Conservation (phyloP, 148 eudicot species). For the Vaccinium corymbosum region DNA sequence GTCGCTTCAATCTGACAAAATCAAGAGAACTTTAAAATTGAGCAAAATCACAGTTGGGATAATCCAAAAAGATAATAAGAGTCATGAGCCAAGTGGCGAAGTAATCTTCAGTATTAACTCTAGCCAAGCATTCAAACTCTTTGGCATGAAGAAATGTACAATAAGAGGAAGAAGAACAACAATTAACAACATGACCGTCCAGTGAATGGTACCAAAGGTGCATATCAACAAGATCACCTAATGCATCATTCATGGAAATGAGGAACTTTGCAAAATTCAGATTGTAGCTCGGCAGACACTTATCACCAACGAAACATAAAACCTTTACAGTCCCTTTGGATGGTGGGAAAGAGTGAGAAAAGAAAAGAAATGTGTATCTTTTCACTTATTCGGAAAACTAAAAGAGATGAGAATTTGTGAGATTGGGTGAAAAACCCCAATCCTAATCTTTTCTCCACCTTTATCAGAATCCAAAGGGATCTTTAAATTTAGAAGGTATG, state of each 20-base stretch:
- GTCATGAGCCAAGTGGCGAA: too few relatives aligned
- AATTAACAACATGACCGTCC: background rate
- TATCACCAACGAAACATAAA: background rate
- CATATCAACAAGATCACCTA: background rate
- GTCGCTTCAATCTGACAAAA: conserved; percentile 77
- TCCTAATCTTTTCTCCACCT: background rate
- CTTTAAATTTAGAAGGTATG: too few relatives aligned
- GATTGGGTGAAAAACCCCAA: background rate
- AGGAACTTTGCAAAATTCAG: background rate
- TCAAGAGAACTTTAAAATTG: conserved; percentile 1
- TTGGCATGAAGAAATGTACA: background rate
- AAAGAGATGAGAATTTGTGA: background rate
- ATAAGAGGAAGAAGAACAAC: background rate
- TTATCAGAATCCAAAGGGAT: background rate
- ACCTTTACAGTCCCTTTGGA: background rate
- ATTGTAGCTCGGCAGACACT: background rate
- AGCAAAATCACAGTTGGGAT: conserved; percentile 7
- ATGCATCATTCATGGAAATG: background rate
- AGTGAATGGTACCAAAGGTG: background rate
- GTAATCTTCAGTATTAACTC: background rate
- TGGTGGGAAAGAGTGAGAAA: background rate
- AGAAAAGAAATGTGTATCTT: background rate
- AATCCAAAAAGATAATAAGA: background rate
- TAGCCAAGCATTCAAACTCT: background rate
- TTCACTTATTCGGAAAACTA: background rate